phyloP scores from a whole-genome alignment of 1,284 basidiomycete species.

The Ceratobasidium sp. region DNA sequence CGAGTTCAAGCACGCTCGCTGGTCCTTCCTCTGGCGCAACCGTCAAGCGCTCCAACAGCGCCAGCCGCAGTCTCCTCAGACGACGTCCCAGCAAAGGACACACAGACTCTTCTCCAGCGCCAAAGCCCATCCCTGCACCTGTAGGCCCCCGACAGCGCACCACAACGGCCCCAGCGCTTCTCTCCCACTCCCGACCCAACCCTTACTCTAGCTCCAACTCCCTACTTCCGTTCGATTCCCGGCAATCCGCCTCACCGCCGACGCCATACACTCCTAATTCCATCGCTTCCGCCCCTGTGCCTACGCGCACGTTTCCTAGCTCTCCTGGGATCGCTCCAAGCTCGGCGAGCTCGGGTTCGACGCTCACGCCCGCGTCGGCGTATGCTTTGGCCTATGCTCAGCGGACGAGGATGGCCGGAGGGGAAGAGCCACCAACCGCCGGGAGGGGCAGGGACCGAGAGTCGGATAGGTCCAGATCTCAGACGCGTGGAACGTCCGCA shows the following conservation, averaged over 20 bases:
- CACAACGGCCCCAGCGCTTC: background rate
- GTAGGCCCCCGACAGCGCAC: background rate
- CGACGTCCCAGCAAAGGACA: slow-evolving; percentile 4
- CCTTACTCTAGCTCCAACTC: background rate
- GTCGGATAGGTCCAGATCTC: no score
- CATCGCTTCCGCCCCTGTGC: background rate
- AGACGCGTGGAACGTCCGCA: background rate
- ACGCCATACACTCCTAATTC: background rate
- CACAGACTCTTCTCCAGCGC: background rate
- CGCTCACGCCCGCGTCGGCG: slow-evolving; percentile 31
- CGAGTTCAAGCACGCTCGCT: background rate
- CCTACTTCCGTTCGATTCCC: background rate
- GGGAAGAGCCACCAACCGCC: background rate
- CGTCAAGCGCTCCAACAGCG: background rate
- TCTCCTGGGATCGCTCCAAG: background rate
- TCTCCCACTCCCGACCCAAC: background rate
- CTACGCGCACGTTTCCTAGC: background rate
- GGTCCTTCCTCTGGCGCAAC: background rate
- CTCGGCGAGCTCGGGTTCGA: background rate
- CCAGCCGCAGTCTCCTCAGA: background rate
- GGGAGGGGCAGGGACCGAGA: no score
- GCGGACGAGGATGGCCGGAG: slow-evolving; percentile 24
- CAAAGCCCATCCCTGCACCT: slow-evolving; percentile 2
- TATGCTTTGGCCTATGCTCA: slow-evolving; percentile 37
- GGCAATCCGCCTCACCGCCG: no score